Evolutionary conservation across 768 basidiomycete species (phyloP).

Genomic region (Tylopilus sp.): DNA sequence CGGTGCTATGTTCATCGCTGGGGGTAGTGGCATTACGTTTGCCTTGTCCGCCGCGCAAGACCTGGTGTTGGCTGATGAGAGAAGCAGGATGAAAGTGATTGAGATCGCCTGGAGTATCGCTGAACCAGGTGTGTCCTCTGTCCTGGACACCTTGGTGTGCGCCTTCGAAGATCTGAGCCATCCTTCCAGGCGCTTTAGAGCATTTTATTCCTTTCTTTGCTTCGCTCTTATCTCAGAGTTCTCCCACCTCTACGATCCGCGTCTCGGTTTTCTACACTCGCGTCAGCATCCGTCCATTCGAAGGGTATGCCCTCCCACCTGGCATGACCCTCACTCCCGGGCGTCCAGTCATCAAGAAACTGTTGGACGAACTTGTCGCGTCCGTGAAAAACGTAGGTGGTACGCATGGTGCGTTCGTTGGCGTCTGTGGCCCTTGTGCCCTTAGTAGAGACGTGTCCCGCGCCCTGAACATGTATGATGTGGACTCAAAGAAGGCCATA

Average conservation of each 20-base stretch:
- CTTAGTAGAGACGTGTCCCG: constrained; percentile 33
- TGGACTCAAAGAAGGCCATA: constrained; percentile 22
- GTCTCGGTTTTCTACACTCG: constrained; percentile 61
- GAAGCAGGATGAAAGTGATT: constrained; percentile 52
- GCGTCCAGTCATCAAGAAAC: constrained; percentile 46
- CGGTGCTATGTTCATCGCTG: constrained; percentile 63
- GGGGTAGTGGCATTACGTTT: constrained; percentile 77
- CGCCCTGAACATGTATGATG: constrained; percentile 30
- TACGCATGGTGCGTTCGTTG: constrained; percentile 36
- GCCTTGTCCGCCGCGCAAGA: constrained; percentile 62
- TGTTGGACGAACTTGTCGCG: constrained; percentile 42
- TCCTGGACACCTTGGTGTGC: background rate
- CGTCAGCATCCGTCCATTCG: constrained; percentile 16
- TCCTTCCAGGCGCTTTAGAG: constrained; percentile 37
- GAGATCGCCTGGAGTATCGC: constrained; percentile 67
- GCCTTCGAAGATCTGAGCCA: constrained; percentile 1
- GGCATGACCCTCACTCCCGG: constrained; percentile 47
- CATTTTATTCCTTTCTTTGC: constrained; percentile 48
- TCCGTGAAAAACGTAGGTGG: constrained; percentile 36
- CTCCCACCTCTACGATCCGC: constrained; percentile 39
- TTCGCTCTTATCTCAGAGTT: constrained; percentile 40
- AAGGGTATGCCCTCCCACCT: constrained; percentile 28
- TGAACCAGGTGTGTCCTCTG: constrained; percentile 41
- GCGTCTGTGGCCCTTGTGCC: constrained; percentile 40
- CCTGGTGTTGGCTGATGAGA: constrained; percentile 46